Percentiles rank a stretch among this genome's conserved stretches.
Evolutionary conservation across 2,329 filamentous ascomycete species (phyloP).

Genomic region (Diplodia mutila): DNA sequence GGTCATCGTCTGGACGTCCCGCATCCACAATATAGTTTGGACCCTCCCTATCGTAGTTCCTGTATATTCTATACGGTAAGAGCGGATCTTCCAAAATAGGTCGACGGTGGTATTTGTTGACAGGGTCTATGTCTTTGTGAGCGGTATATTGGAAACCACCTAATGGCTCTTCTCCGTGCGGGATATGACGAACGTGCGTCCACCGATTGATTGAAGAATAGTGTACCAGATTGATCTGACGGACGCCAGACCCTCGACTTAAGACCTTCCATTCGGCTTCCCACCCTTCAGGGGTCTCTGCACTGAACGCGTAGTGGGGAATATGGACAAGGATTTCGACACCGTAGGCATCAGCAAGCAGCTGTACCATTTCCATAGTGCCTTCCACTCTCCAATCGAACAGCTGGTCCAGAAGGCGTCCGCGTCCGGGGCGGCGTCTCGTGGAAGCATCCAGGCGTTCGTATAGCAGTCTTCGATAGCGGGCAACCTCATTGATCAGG

Average conservation of each 20-base stretch:
- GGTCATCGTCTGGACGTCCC: too few relatives aligned
- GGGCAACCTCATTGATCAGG: background rate
- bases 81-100: background rate
- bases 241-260: background rate
- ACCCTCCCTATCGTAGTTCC: background rate
- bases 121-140: background rate
- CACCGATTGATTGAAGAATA: background rate
- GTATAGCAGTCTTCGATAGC: background rate
- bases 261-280: background rate
- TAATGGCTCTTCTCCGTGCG: background rate
- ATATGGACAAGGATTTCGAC: slow-evolving; percentile 1
- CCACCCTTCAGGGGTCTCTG: too few relatives aligned
- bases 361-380: background rate
- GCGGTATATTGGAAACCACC: background rate
- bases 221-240: background rate
- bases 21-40: background rate
- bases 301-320: background rate
- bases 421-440: background rate
- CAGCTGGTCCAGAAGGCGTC: slow-evolving; percentile 1
- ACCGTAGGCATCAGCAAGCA: background rate
- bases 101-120: background rate
- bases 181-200: background rate
- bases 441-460: background rate
- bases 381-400: slow-evolving; percentile 12
- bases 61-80: background rate